These are phyloP conservation scores for Hortaea werneckii DNA, from an alignment of 2,329 filamentous ascomycete genomes.

Conservation along the genomic window DNA sequence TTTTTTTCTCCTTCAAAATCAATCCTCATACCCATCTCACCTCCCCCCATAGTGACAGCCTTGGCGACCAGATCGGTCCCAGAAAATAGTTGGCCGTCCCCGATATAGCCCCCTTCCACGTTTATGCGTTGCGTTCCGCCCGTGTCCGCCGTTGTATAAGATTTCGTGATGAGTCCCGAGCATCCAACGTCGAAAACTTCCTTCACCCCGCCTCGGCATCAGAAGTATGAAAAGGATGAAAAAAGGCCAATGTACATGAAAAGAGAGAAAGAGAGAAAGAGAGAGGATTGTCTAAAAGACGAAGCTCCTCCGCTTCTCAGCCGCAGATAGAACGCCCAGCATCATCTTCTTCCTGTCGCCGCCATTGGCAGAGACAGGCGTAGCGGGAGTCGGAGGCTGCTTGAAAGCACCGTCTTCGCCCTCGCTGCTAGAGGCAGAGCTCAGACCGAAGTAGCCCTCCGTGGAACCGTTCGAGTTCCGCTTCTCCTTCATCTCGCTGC, in stretches of 20 bases:
- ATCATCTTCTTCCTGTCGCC: slow-evolving; percentile 70
- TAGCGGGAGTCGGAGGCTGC: slow-evolving; percentile 33
- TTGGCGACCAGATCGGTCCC: not conserved
- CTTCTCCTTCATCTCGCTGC: slow-evolving; percentile 29
- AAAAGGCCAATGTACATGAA: not conserved
- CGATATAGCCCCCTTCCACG: not conserved
- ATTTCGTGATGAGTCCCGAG: not conserved
- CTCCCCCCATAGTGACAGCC: not conserved
- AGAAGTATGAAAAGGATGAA: not conserved
- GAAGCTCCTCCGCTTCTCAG: slow-evolving; percentile 78
- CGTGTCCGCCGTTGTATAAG: not conserved
- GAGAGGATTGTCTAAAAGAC: slow-evolving; percentile 30
- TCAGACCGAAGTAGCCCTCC: slow-evolving; percentile 35
- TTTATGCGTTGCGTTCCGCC: not conserved
- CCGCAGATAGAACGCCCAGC: slow-evolving; percentile 75
- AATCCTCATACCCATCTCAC: not conserved
- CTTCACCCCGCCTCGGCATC: not conserved
- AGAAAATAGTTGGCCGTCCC: not conserved
- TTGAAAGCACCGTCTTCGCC: slow-evolving; percentile 25
- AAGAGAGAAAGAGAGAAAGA: not conserved
- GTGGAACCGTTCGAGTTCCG: slow-evolving; percentile 24
- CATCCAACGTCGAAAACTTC: not conserved
- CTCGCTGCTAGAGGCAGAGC: slow-evolving; percentile 67
- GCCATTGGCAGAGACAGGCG: slow-evolving; percentile 77
- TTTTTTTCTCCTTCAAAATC: too few species aligned